These are phyloP conservation scores for Mycena sanguinolenta DNA, from an alignment of 768 basidiomycete species.

Conservation along the genomic window DNA sequence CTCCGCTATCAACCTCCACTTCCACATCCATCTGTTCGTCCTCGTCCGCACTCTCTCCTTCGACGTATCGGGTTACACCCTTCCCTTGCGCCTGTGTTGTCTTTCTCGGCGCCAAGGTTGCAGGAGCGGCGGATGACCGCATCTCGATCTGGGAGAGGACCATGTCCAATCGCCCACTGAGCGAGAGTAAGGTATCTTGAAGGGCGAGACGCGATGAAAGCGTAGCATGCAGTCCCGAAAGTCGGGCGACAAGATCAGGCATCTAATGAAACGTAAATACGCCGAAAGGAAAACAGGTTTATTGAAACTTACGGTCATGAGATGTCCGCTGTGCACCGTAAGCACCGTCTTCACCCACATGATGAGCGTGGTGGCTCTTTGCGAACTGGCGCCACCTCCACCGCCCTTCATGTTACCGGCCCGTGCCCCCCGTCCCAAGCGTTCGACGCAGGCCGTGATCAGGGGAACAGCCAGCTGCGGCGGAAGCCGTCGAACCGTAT, in stretches of 20 bases:
- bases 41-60: slow-evolving; percentile 85
- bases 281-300: slow-evolving; percentile 3
- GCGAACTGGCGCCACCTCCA: slow-evolving; percentile 83
- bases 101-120: slow-evolving; percentile 61
- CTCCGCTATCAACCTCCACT: slow-evolving; percentile 71
- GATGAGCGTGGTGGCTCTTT: slow-evolving; percentile 77
- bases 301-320: slow-evolving; percentile 85
- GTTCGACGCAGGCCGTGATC: slow-evolving; percentile 89
- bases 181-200: slow-evolving; percentile 85
- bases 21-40: slow-evolving; percentile 70
- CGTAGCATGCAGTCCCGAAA: slow-evolving; percentile 87
- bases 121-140: slow-evolving; percentile 79
- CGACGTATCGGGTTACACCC: slow-evolving; percentile 71
- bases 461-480: slow-evolving; percentile 89
- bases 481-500: slow-evolving; percentile 89
- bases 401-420: slow-evolving; percentile 82
- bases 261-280: slow-evolving; percentile 65
- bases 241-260: slow-evolving; percentile 89
- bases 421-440: slow-evolving; percentile 82
- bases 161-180: slow-evolving; percentile 93
- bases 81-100: slow-evolving; percentile 52
- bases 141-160: slow-evolving; percentile 94
- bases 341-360: slow-evolving; percentile 88
- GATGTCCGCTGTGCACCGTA: slow-evolving; percentile 87
- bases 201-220: slow-evolving; percentile 84